These are phyloP conservation scores for Paecilomyces sp. DNA, from an alignment of 2,329 filamentous ascomycete species.

Conservation along the genomic window DNA sequence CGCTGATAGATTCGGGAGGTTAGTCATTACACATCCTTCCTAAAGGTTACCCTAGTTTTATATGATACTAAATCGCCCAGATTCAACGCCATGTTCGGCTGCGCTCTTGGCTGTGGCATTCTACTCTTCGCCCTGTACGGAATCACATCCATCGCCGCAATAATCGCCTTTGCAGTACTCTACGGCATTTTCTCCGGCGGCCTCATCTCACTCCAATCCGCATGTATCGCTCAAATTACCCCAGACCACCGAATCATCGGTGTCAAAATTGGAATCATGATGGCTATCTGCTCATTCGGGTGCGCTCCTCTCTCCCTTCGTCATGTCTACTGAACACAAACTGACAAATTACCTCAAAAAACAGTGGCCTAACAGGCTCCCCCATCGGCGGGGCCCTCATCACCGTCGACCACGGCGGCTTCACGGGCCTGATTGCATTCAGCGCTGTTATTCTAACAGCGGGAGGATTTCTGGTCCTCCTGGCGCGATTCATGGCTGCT, in stretches of 20 bases:
- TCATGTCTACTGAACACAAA: background rate
- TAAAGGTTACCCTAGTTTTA: background rate
- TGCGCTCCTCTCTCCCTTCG: background rate
- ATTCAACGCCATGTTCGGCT: background rate
- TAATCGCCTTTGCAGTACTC: background rate
- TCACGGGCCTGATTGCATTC: background rate
- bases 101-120: background rate
- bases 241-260: slow-evolving; percentile 3
- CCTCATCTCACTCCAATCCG: slow-evolving; percentile 4
- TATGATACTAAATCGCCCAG: background rate
- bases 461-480: background rate
- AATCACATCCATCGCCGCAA: background rate
- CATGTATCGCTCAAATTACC: slow-evolving; percentile 5
- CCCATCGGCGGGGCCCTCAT: slow-evolving; percentile 1
- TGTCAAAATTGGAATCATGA: slow-evolving; percentile 4
- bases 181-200: slow-evolving; percentile 1
- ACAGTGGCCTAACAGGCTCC: background rate
- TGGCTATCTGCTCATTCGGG: slow-evolving; percentile 1
- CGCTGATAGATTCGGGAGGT: background rate
- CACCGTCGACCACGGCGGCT: background rate
- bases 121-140: background rate
- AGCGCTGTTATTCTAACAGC: background rate
- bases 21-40: background rate
- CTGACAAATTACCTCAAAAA: background rate
- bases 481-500: background rate